Conservation (phyloP, 2,329 filamentous ascomycete genomes). For the Diaporthe helianthi region DNA sequence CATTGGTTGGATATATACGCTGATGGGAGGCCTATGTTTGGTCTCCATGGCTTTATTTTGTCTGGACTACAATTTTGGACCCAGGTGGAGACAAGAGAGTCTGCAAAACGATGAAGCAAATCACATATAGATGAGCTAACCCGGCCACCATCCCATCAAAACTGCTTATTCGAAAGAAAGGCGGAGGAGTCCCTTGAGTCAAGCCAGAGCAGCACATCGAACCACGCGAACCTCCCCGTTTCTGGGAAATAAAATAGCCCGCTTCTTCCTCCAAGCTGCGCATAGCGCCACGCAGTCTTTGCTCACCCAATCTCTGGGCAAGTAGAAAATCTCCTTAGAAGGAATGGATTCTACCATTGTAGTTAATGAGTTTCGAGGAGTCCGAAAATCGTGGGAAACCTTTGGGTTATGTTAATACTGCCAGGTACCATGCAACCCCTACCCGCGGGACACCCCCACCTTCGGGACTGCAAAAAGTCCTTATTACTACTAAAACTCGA, state of each 20-base stretch:
- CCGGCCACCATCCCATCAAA: not conserved
- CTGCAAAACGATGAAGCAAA: not conserved
- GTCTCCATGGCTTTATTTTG: not conserved
- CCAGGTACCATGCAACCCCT: too few species aligned
- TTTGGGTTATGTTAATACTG: not conserved
- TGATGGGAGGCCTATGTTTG: not conserved
- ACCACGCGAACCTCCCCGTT: slow-evolving; percentile 1
- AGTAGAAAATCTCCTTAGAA: not conserved
- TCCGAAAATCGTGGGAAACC: too few species aligned
- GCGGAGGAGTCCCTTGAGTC: not conserved
- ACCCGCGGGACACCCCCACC: too few species aligned
- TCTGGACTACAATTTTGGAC: not conserved
- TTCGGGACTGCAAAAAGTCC: too few species aligned
- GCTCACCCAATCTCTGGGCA: slow-evolving; percentile 14
- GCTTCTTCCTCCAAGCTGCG: not conserved
- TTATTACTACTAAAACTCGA: too few species aligned
- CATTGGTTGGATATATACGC: not conserved
- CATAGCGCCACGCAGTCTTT: slow-evolving; percentile 31
- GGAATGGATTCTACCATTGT: not conserved
- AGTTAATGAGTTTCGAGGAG: not conserved
- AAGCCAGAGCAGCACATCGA: not conserved
- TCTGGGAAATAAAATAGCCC: not conserved
- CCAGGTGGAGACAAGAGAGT: not conserved
- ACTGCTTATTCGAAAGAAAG: not conserved
- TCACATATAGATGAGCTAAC: not conserved